phyloP scores from a whole-genome alignment of 1,284 basidiomycete species.

The Chalciporus sp. region DNA sequence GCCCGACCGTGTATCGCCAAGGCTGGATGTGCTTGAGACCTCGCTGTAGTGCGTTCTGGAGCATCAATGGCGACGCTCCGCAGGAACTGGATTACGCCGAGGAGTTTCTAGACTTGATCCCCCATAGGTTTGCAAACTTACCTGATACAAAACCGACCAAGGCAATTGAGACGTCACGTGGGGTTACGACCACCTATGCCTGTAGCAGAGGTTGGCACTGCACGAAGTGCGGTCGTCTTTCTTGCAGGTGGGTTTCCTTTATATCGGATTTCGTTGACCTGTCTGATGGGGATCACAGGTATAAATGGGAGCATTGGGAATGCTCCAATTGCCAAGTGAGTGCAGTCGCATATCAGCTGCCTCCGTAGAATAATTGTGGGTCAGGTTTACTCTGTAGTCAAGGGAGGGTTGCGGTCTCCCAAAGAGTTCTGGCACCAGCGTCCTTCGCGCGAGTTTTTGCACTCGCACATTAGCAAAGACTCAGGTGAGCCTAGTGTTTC shows the following conservation, averaged over 20 bases:
- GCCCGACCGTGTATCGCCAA: conserved; percentile 54
- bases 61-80: conserved; percentile 27
- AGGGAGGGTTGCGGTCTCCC: conserved; percentile 29
- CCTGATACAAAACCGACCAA: conserved; percentile 37
- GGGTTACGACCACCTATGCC: conserved; percentile 50
- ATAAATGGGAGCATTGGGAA: conserved; percentile 73
- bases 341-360: background rate
- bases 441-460: conserved; percentile 28
- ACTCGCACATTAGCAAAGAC: conserved; percentile 32
- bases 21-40: conserved; percentile 67
- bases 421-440: conserved; percentile 47
- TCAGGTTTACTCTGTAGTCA: conserved; percentile 19
- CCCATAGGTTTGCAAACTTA: conserved; percentile 28
- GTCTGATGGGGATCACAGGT: conserved; percentile 41
- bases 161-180: conserved; percentile 26
- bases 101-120: conserved; percentile 45
- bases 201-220: conserved; percentile 76
- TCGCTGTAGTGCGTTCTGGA: conserved; percentile 59
- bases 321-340: conserved; percentile 52
- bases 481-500: conserved; percentile 24
- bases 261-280: conserved; percentile 1
- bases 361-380: background rate
- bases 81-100: conserved; percentile 48
- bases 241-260: conserved; percentile 55
- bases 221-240: conserved; percentile 63